Base-by-base conservation (phyloP, 176 grass and related monocot genomes). In the Musa schizocarpa region DNA sequence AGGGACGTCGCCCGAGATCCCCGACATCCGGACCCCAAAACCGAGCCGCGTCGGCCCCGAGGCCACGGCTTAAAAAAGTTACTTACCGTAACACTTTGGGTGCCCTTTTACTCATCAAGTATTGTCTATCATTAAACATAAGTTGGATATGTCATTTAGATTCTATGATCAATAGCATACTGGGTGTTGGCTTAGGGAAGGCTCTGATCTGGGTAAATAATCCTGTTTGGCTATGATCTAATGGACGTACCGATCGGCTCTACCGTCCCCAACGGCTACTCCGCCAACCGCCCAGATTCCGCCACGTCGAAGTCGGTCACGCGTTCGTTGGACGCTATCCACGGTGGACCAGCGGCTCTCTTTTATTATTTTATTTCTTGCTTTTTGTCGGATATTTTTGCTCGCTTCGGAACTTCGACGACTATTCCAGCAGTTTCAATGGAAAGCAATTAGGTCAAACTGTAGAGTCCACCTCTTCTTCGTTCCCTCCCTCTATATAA, bases 341-440 rank as follows among this genome's bases (percentile, higher is more conserved):
- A 17, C 7, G 76, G 24, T 0, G 52, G 52, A 65, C 52, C 17
- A 0, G 9, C 4, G 23, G 13, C 26, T 50, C 29, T 1, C 26
- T 0, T 8, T 22, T 0, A 0, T 43, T 63, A 13, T 0, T 8
- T 22, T 0, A 0, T 43, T 63, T 6, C 6, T 51, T 13, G 20
- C 8, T 8, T 54, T 14, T 13, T 26, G 55, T 29, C 27, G 11
- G 54, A 22, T 50, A 52, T 76, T 64, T 52, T 24, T 52, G 34
- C 4, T 43, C 34, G 0, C 34, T 43, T 10, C 29, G 10, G 9
- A 50, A 48, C 52, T 8, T 29, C 11, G 50, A 19, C 52, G 63
- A 24, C 51, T 20, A 2, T 56, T 78, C 52, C 63, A 68, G 76
- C 48, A 68, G 50, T 54, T 69, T 78, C 76, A 64, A 2, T 43